Evolutionary conservation across 352 stramenopile genomes (phyloP), one percentile per base, ranked within the genome.

Genomic region (Plasmopara halstedii): DNA sequence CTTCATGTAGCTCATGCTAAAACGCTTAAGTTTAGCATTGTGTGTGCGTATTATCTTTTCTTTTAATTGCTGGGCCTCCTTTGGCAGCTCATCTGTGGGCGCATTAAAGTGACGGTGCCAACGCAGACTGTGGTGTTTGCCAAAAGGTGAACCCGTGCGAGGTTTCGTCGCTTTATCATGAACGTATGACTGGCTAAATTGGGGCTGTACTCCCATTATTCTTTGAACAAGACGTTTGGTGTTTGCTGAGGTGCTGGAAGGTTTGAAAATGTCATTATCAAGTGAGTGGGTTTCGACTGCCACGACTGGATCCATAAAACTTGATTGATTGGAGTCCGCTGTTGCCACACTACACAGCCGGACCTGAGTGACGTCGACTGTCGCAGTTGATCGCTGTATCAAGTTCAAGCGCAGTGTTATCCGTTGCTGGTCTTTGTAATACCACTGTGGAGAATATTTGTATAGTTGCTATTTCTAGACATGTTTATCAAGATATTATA

Each of bases 1-100:
- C 39, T 62, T 60, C 73, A 85, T 78, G 55, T 74, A 67, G 52
- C 67, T 83, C 49, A 85, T 51, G 29, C 73, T 82, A 65, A 85
- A 85, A 29, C 73, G 73, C 53, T 58, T 59, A 21, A 65, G 58
- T 39, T 68, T 67, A 45, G 72, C 56, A 18, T 62, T 58, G 35
- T 78, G 60, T 22, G 50, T 47, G 40, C 67, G 41, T 17, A 83
- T 41, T 36, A 85, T 78, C 36, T 77, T 66, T 46, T 65, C 54
- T 60, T 85, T 85, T 56, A 85, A 62, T 38, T 69, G 48, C 55
- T 78, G 67, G 0, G 67, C 69, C 34, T 82, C 67, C 1, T 61
- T 38, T 15, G 69, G 68, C 42, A 85, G 26, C 26, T 6, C 11
- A 11, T 31, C 26, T 31, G 26, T 11, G 26, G 26, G 26, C 26